Evolutionary conservation across 2,329 filamentous ascomycete genomes (phyloP), one percentile per base, ranked within the genome.

Genomic region (Neoscytalidium dimidiatum): DNA sequence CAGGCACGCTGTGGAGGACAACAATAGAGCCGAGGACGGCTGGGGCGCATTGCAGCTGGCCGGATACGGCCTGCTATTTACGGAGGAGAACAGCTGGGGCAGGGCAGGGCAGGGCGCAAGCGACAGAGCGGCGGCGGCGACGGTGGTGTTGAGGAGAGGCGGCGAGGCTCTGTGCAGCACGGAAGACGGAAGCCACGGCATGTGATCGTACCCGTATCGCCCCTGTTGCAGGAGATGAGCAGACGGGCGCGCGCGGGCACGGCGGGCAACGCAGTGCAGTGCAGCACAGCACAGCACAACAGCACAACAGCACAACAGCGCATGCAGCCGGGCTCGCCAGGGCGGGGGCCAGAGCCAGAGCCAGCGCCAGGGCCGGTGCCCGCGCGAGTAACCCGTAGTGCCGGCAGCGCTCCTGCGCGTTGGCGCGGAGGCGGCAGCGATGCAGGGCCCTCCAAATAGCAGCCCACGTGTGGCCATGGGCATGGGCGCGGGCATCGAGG

Each of bases 131-230:
- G 28, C 8, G 49, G 17, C 31, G 48, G 46, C 46, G n/a, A 21
- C 14, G 28, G 28, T 11, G 49, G 17, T 51, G 48, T 11, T 31
- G 48, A 19, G 31, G 56, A 60, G 56, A 38, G 38, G 56, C 28
- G 23, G 13, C 43, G 53, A 43, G 53, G 53, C 53, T 57, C 53
- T 57, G 53, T 49, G 46, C 46, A 49, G 46, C 46, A 14, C 51
- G 29, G n/a, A n/a, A n/a, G 26, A 51, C 53, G 53, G 53, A 44
- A 57, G 53, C 8, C 35, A 28, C 53, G 53, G 53, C 53, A 57
- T 57, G 53, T 57, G 53, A 57, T 57, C 31, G 46, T 26, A 13
- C 48, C 48, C 53, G 53, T 57, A 57, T 57, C 23, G 35, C 53
- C 53, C 51, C 51, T 56, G 33, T 38, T 21, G 51, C 51, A 41